phyloP scores from a whole-genome alignment of 176 grass and related monocot genomes.

The Oryza punctata region DNA sequence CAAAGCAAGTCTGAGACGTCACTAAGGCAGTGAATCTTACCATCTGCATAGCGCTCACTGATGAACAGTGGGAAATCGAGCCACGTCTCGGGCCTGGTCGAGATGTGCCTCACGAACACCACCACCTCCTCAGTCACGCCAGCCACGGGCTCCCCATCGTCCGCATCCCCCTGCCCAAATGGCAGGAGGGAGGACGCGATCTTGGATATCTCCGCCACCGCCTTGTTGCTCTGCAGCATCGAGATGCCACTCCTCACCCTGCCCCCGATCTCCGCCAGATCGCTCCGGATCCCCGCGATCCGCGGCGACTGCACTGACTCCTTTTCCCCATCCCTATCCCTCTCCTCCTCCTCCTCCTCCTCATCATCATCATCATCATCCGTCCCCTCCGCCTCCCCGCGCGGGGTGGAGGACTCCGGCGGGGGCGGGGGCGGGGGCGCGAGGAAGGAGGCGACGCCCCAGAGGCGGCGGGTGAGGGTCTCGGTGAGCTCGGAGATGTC shows the following conservation, averaged over 20 bases:
- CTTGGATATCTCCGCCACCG: conserved; percentile 77
- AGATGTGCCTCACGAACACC: conserved; percentile 66
- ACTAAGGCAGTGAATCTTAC: conserved; percentile 30
- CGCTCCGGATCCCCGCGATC: conserved; percentile 64
- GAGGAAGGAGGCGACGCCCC: conserved; percentile 80
- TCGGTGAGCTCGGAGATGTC: conserved; percentile 79
- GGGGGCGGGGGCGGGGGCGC: conserved; percentile 41
- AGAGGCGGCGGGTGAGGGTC: conserved; percentile 67
- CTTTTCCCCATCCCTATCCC: conserved; percentile 1
- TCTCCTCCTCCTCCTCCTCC: conserved; percentile 7
- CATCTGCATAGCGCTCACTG: conserved; percentile 51
- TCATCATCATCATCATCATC: too few species aligned
- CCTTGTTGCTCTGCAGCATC: conserved; percentile 57
- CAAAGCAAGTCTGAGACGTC: background rate
- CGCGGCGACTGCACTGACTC: conserved; percentile 37
- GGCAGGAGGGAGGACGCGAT: conserved; percentile 76
- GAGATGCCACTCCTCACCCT: conserved; percentile 75
- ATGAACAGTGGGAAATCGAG: conserved; percentile 66
- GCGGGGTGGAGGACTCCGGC: conserved; percentile 10
- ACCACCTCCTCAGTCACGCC: conserved; percentile 65
- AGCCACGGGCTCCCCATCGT: conserved; percentile 42
- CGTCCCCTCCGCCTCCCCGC: background rate
- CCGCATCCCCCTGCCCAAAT: conserved; percentile 57
- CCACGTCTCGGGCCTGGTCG: conserved; percentile 68
- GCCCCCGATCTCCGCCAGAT: conserved; percentile 73